phyloP scores from a whole-genome alignment of 108 stramenopile genomes.

The Nannochloropsis gaditana region DNA sequence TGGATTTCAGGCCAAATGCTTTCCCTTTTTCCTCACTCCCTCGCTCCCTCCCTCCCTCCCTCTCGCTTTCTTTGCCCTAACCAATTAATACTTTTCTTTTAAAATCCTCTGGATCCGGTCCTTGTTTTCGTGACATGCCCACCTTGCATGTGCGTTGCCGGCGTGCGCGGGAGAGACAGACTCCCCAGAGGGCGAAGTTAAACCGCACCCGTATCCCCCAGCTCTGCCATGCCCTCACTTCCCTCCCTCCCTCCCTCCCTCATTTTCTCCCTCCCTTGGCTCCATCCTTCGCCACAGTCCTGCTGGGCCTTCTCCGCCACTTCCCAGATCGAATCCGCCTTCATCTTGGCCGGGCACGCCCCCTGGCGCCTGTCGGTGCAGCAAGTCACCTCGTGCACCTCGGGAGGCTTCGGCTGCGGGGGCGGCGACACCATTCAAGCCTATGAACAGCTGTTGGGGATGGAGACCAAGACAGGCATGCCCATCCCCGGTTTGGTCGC shows the following conservation, averaged over 20 bases:
- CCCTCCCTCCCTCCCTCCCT: background rate
- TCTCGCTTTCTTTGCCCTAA: background rate
- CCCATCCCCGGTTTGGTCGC: background rate
- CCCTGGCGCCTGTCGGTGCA: background rate
- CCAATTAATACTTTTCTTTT: too few relatives aligned
- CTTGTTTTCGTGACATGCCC: background rate
- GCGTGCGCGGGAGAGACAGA: too few relatives aligned
- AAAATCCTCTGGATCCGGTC: too few relatives aligned
- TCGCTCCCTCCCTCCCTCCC: background rate
- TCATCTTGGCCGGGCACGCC: background rate
- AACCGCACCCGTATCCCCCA: too few relatives aligned
- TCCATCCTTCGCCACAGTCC: background rate
- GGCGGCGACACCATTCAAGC: background rate
- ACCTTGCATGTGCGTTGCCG: background rate
- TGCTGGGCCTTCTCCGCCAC: constrained; percentile 27
- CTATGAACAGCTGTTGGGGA: background rate
- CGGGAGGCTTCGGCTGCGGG: background rate
- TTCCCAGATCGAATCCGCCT: constrained; percentile 15
- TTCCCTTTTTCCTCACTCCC: background rate
- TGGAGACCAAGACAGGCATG: background rate
- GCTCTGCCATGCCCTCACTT: background rate
- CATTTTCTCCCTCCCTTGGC: background rate
- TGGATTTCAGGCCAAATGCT: too few relatives aligned
- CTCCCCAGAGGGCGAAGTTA: too few relatives aligned
- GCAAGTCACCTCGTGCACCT: background rate